Evolutionary conservation across 169 alveolate species (phyloP), one percentile per base, ranked within the genome.

Genomic region (Cryptosporidium andersoni): DNA sequence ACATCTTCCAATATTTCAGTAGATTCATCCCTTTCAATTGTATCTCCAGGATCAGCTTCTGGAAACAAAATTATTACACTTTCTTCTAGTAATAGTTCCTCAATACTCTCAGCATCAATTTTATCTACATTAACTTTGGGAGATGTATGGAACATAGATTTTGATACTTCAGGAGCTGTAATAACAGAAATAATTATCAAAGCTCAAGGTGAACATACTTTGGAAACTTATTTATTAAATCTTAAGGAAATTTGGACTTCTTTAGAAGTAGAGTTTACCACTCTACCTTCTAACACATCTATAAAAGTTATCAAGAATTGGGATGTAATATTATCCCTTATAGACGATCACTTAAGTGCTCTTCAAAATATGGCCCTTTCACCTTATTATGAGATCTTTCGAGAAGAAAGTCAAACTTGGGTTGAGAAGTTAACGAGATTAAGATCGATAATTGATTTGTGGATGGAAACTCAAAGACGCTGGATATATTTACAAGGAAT

Each of bases 401-500:
- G 95, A 88, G 99, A 95, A 52, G 98, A 96, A 88, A 96, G 97
- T 16, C 90, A 93, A 42, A 94, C 97, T 6, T 97, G 99, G 99
- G 97, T 97, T 80, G 99, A 97, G 56, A 97, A 96, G 89, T 91
- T 98, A 81, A 93, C 95, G 88, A 93, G 95, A 90, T 91, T 96
- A 45, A 92, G 98, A 66, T 91, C 93, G 9, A 90, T 95, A 47
- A 92, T 98, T 65, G 99, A 97, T 90, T 93, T 94, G 51, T 97
- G 99, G 99, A 95, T 96, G 92, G 99, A 98, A 68, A 98, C 97
- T 4, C 97, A 98, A 91, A 92, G 99, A 74, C 93, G 96, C 82
- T 98, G 99, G 99, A 98, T 98, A 39, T 98, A 98, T 88, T 91
- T 97, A 8, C 99, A 97, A 91, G 99, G 99, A 16, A 97, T 98